Base-by-base conservation (phyloP, 2,329 filamentous ascomycete genomes). In the Ophioceras dolichostomum region DNA sequence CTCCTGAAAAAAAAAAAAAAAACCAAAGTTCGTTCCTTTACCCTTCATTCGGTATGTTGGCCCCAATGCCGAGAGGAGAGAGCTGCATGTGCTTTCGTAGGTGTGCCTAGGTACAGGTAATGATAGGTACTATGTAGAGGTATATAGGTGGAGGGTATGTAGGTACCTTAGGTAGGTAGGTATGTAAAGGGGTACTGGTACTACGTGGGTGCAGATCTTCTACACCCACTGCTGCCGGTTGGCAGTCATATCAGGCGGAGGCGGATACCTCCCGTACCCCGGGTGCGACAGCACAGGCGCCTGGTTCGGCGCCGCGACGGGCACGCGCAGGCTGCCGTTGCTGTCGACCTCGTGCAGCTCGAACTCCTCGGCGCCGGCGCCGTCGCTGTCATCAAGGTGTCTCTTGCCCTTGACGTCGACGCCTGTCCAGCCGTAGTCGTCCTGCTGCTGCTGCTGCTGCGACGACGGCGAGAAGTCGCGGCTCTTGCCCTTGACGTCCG, bases 341-440 rank as follows among this genome's bases (percentile, higher is more conserved):
- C 50, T 52, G 22, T 64, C 56, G 1, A 68, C 65, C 38, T 65
- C 56, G 21, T 63, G 57, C 49, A 73, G 52, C 54, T 74, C 70
- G 37, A 68, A 73, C 4, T 57, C 55, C 41, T 70, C 65, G 8
- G 49, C 2, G 33, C 34, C 21, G 4, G 42, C 36, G 40, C 51
- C 8, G 46, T 20, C 20, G 34, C 49, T 42, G 4, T 44, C 37
- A 8, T 45, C n/a, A n/a, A n/a, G n/a, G n/a, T n/a, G n/a, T n/a
- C n/a, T 41, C 44, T 67, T 69, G 10, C 64, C 64, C 45, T 68
- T 68, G n/a, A 45, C 49, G 14, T 59, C 57, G 36, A 32, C 19
- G 18, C 19, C 17, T 21, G 28, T n/a, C 34, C 34, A 36, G 34
- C 24, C 30, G 4, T 19, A 18, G 3, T 10, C n/a, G n/a, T 31